A percentile compares a stretch with the other conserved stretches of the same genome.
Conservation (phyloP, 345 rosid species). For the Acer campestre region DNA sequence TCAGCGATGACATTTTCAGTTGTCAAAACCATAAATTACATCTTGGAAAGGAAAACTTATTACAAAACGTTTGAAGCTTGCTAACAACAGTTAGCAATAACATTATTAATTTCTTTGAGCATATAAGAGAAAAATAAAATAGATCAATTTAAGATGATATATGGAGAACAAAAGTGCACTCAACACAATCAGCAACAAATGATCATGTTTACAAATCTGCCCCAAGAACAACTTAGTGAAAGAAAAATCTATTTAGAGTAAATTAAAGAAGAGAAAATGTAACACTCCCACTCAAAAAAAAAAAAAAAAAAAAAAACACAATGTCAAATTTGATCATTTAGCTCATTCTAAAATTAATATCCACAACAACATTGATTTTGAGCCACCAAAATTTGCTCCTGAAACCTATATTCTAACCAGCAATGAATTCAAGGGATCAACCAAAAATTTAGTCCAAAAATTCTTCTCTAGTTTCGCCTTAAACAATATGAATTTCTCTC, state of each 20-base stretch:
- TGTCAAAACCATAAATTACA: neutral
- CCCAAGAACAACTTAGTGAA: neutral
- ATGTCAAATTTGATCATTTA: neutral
- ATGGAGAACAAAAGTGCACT: neutral
- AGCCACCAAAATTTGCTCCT: neutral
- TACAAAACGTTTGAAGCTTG: conserved; percentile 1
- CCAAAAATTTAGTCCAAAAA: neutral
- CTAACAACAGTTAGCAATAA: neutral
- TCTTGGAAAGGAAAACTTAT: conserved; percentile 1
- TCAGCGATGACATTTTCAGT: neutral
- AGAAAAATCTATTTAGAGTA: neutral
- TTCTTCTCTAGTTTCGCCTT: neutral
- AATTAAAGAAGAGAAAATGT: neutral
- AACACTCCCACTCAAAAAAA: neutral
- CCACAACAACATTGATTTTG: neutral
- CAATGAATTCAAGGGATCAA: neutral
- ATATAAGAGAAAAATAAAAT: too few relatives aligned
- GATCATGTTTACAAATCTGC: neutral
- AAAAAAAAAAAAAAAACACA: neutral
- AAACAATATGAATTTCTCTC: neutral
- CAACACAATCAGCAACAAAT: neutral
- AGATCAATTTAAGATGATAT: neutral
- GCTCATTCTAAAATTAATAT: neutral
- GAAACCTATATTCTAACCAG: neutral
- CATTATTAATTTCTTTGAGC: neutral